phyloP scores from a whole-genome alignment of 345 rosid species.

The Brassica juncea region DNA sequence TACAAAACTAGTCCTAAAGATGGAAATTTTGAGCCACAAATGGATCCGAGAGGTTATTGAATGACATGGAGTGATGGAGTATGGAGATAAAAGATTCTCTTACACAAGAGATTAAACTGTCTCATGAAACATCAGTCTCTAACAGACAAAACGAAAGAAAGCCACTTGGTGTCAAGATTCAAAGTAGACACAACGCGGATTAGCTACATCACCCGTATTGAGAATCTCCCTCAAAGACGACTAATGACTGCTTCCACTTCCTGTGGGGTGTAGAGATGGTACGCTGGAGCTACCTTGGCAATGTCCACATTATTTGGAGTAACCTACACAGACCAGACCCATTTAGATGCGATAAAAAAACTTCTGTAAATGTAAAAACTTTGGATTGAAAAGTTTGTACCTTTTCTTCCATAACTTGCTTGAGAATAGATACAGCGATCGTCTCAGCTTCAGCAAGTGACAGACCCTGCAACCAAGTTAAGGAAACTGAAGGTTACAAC shows the following conservation, averaged over 20 bases:
- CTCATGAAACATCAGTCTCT: conserved; percentile 12
- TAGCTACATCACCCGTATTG: neutral
- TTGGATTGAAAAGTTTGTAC: conserved; percentile 37
- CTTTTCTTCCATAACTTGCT: conserved; percentile 99
- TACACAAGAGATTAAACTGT: conserved; percentile 19
- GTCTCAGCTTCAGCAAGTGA: conserved; percentile 86
- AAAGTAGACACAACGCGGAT: neutral
- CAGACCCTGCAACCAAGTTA: conserved; percentile 54
- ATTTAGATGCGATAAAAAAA: neutral
- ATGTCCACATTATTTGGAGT: conserved; percentile 95
- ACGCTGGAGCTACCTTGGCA: conserved; percentile 80
- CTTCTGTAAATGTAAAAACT: neutral
- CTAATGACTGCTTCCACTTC: conserved; percentile 91
- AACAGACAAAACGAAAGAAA: neutral
- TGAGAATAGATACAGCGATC: conserved; percentile 81
- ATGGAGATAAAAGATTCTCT: conserved; percentile 14
- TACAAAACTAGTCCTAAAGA: neutral
- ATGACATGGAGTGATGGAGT: neutral
- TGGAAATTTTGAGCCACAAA: neutral
- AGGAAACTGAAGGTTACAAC: neutral
- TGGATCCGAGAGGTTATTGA: conserved; percentile 16
- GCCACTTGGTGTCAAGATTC: conserved; percentile 1
- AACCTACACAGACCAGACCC: conserved; percentile 50
- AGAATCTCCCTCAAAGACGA: conserved; percentile 55
- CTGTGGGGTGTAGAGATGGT: conserved; percentile 88